A percentile compares a stretch with the other conserved stretches of the same genome.
Conservation (phyloP, 305 asterid genomes). For the Fraxinus sp. region DNA sequence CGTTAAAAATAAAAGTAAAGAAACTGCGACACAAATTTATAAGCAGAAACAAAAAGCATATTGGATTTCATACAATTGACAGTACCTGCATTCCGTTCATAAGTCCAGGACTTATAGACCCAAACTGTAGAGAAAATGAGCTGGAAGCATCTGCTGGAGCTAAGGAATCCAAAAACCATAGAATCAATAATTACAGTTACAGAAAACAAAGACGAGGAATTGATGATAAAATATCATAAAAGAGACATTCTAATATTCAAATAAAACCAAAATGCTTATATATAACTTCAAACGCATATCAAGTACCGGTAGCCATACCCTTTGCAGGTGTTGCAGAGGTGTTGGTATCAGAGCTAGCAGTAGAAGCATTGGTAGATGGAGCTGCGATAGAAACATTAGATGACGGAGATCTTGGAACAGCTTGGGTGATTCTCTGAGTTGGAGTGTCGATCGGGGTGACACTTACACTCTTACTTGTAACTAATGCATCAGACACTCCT, state of each 20-base stretch:
- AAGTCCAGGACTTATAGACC: constrained; percentile 72
- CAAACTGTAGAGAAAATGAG: constrained; percentile 82
- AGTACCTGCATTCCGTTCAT: constrained; percentile 75
- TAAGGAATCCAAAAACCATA: constrained; percentile 10
- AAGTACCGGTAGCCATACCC: constrained; percentile 36
- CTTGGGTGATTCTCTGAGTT: constrained; percentile 45
- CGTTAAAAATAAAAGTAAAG: neutral
- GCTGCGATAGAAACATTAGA: constrained; percentile 47
- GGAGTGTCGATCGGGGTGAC: constrained; percentile 36
- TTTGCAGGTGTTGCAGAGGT: constrained; percentile 59
- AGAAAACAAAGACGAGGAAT: neutral
- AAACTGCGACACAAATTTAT: neutral
- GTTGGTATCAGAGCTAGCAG: constrained; percentile 40
- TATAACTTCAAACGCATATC: neutral
- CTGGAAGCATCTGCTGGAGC: constrained; percentile 62
- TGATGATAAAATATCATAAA: neutral
- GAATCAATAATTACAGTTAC: constrained; percentile 19
- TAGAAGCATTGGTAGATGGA: constrained; percentile 47
- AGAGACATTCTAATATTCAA: neutral
- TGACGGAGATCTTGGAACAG: constrained; percentile 49
- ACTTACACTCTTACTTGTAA: constrained; percentile 30
- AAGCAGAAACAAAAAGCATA: neutral
- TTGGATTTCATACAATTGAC: constrained; percentile 13
- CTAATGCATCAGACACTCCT: constrained; percentile 51
- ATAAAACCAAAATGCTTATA: neutral